A percentile compares a stretch with the other conserved stretches of the same genome.
phyloP scores from a whole-genome alignment of 2,329 filamentous ascomycete genomes.

The Trichophyton simii region DNA sequence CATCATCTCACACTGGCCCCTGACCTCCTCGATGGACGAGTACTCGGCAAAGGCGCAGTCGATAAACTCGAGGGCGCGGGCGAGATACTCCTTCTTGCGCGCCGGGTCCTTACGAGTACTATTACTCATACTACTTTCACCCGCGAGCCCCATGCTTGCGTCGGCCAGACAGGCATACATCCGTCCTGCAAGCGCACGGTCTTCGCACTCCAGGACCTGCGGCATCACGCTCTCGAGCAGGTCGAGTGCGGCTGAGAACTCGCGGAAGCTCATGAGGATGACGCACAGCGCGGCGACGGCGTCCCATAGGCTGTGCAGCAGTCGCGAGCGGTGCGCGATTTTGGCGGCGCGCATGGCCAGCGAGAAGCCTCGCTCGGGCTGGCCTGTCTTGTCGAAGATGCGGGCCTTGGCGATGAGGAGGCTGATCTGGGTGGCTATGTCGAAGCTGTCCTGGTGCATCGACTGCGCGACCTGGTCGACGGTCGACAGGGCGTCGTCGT shows the following conservation, averaged over 20 bases:
- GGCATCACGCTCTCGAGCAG: conserved; percentile 61
- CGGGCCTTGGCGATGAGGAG: conserved; percentile 61
- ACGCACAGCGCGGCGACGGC: conserved; percentile 54
- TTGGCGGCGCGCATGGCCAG: conserved; percentile 62
- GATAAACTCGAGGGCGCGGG: conserved; percentile 47
- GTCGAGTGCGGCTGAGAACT: conserved; percentile 54
- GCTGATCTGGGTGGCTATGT: conserved; percentile 56
- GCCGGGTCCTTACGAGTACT: conserved; percentile 19
- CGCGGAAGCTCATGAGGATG: conserved; percentile 56
- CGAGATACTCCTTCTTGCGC: conserved; percentile 45
- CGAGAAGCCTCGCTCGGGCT: conserved; percentile 63
- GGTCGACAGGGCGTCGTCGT: conserved; percentile 40
- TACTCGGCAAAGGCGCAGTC: conserved; percentile 53
- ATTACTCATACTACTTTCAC: conserved; percentile 30
- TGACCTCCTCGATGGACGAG: conserved; percentile 52
- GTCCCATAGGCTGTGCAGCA: conserved; percentile 61
- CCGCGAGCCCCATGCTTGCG: conserved; percentile 65
- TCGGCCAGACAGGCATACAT: conserved; percentile 63
- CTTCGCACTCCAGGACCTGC: conserved; percentile 60
- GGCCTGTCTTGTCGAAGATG: conserved; percentile 55
- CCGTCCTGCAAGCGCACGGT: conserved; percentile 48
- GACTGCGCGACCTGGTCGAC: conserved; percentile 43
- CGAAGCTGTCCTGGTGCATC: conserved; percentile 43
- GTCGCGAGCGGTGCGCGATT: conserved; percentile 55
- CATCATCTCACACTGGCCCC: conserved; percentile 64